Evolutionary conservation across 2,329 filamentous ascomycete species (phyloP), one percentile per base, ranked within the genome.

Genomic region (Zasmidium citrigriseum): DNA sequence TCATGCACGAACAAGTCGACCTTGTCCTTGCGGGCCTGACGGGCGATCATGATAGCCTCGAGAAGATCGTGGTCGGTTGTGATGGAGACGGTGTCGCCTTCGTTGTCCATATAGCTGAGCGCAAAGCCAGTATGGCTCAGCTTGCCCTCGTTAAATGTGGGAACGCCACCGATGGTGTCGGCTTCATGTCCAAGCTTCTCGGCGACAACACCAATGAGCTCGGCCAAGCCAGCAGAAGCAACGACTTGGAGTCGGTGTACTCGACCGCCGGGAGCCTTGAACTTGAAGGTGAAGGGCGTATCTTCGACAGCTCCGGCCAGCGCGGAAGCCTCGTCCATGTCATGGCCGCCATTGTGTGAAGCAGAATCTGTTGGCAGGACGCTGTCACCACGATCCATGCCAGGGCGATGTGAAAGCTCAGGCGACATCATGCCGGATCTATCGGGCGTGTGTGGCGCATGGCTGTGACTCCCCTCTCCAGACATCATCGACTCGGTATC

Each of bases 1-100:
- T 99, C 90, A 73, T 99, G 95, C 12, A 98, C 93, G 69, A 96
- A 98, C 16, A 99, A 83, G 70, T 99, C 95, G 20, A 99, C 95
- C 82, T 99, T 99, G 67, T 98, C 95, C 47, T 86, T 87, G 66
- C 82, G 86, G 47, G 85, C 83, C 58, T 89, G 87, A 60, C 91
- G 88, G 3, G 93, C 91, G 24, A 98, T 83, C 20, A 88, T 82
- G 65, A 99, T 91, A 1, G 95, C 92, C 76, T 99, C 95, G 1
- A 95, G 78, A 45, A 99, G 83, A 72, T 99, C 95, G 64, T 93
- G 89, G 71, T 98, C 92, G 0, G 93, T 96, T 11, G 95, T 99
- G 73, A 99, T 96, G 44, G 93, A 96, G 16, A 99, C 92, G 0
- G 91, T 93, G 73, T 99, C 95, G 57, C 95, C 93, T 72, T 99